Conservation (phyloP, 495 filamentous ascomycete species). For the Penicillium argentinense region DNA sequence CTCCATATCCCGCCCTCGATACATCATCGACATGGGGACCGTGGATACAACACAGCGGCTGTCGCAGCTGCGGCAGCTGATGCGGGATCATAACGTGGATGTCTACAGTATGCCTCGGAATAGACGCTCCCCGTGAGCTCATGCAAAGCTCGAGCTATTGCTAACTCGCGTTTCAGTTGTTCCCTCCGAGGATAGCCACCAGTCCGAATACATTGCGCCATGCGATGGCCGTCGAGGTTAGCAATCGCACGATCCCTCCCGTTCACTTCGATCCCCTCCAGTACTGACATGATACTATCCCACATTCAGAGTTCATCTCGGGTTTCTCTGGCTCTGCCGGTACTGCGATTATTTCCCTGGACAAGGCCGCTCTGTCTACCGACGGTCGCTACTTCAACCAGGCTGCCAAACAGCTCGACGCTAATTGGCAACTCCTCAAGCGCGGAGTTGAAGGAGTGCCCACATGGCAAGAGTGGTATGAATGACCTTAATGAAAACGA, state of each 20-base stretch:
- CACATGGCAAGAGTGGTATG: conserved; percentile 95
- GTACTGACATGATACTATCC: too few species aligned
- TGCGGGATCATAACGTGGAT: conserved; percentile 85
- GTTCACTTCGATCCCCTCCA: not conserved
- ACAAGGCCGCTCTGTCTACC: conserved; percentile 88
- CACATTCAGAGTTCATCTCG: conserved; percentile 70
- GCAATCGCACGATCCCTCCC: conserved; percentile 11
- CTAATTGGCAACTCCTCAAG: conserved; percentile 90
- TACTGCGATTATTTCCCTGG: conserved; percentile 81
- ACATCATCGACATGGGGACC: conserved; percentile 69
- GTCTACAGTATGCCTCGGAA: conserved; percentile 93
- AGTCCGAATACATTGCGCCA: conserved; percentile 95
- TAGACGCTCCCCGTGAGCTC: too few species aligned
- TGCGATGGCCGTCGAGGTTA: conserved; percentile 87
- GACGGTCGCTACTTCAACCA: conserved; percentile 99
- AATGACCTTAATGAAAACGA: not conserved
- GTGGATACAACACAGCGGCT: conserved; percentile 82
- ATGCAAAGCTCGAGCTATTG: conserved; percentile 1
- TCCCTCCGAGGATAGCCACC: conserved; percentile 95
- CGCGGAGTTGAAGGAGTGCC: conserved; percentile 90
- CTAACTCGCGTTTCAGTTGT: conserved; percentile 63
- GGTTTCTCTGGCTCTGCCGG: conserved; percentile 97
- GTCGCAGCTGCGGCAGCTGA: conserved; percentile 73
- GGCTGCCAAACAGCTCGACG: conserved; percentile 86
- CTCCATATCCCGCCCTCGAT: conserved; percentile 35